Conservation (phyloP, 371 early-diverging fungal species). For the Mucor lusitanicus region DNA sequence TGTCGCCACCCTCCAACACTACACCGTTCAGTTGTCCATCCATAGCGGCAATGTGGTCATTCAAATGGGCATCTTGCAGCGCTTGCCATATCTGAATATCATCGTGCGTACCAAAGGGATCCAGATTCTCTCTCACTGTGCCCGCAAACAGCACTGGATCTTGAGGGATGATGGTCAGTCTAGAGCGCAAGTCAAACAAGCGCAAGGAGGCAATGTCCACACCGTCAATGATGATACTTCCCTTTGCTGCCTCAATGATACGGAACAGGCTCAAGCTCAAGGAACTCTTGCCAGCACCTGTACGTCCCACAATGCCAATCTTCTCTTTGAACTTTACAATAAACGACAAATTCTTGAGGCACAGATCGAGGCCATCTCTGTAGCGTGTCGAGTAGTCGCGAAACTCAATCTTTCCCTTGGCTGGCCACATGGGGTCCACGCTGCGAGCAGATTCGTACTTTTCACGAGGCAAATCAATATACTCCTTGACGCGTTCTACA, state of each 20-base stretch:
- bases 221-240: conserved; percentile 69
- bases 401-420: conserved; percentile 69
- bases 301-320: conserved; percentile 83
- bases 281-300: conserved; percentile 81
- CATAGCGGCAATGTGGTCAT: conserved; percentile 59
- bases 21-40: conserved; percentile 70
- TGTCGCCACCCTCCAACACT: conserved; percentile 77
- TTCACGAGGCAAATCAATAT: conserved; percentile 81
- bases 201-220: conserved; percentile 80
- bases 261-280: conserved; percentile 89
- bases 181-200: conserved; percentile 67
- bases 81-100: conserved; percentile 88
- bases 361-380: conserved; percentile 71
- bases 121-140: conserved; percentile 67
- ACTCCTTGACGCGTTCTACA: conserved; percentile 89
- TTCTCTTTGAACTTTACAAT: conserved; percentile 68
- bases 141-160: conserved; percentile 96
- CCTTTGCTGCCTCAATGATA: conserved; percentile 81
- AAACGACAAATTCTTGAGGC: conserved; percentile 68
- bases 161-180: conserved; percentile 92
- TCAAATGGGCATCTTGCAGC: conserved; percentile 72
- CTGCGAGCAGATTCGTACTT: conserved; percentile 62
- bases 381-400: conserved; percentile 67
- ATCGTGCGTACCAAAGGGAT: conserved; percentile 73
- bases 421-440: conserved; percentile 54